phyloP scores from a whole-genome alignment of 148 eudicot genomes.

The Mesembryanthemum crystallinum region DNA sequence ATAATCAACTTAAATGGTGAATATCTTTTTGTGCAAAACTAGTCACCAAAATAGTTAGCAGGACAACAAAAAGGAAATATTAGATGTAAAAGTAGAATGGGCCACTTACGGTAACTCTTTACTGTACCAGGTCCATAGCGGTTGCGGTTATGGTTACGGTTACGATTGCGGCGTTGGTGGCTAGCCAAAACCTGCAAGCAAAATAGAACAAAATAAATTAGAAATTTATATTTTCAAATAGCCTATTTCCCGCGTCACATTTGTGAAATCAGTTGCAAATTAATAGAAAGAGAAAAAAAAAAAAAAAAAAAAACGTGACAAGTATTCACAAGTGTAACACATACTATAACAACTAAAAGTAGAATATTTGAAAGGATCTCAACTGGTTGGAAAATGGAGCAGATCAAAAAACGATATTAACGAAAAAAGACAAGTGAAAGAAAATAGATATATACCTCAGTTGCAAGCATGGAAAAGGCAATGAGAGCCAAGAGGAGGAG shows the following conservation, averaged over 20 bases:
- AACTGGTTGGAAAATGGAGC: too few species aligned
- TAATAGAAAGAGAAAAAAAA: too few species aligned
- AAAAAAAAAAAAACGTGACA: too few species aligned
- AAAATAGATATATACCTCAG: constrained; percentile 26
- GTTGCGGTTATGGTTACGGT: neutral
- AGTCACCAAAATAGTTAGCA: too few species aligned
- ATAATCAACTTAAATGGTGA: too few species aligned
- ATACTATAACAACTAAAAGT: too few species aligned
- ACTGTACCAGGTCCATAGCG: constrained; percentile 22
- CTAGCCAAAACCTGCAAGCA: constrained; percentile 21
- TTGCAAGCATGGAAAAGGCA: constrained; percentile 32
- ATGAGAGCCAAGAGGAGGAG: constrained; percentile 30
- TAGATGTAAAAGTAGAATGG: neutral
- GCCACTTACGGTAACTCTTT: constrained; percentile 12
- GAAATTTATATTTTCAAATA: neutral
- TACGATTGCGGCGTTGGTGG: too few species aligned
- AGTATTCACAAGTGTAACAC: too few species aligned
- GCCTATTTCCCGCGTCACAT: neutral
- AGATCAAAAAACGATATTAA: too few species aligned
- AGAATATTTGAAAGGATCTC: too few species aligned
- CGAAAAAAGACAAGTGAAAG: neutral
- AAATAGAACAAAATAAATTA: neutral
- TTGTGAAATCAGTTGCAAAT: neutral
- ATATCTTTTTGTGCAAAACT: too few species aligned
- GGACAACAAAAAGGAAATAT: neutral